Conservation (phyloP, 768 basidiomycete species). For the Phlegmacium glaucopus region DNA sequence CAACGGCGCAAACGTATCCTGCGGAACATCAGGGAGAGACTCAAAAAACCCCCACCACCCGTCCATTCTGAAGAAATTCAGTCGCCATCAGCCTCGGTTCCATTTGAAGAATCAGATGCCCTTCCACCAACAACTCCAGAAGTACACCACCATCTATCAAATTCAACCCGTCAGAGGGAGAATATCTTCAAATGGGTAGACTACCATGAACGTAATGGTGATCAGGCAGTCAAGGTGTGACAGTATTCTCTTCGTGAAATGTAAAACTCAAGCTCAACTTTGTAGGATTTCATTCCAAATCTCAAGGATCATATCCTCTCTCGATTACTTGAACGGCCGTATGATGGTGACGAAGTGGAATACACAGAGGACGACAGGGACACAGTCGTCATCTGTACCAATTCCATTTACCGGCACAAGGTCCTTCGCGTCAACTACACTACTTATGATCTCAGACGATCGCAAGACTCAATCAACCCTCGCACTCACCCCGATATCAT, state of each 20-base stretch:
- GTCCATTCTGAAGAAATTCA: not conserved
- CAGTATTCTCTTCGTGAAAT: not conserved
- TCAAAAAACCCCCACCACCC: not conserved
- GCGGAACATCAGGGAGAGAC: not conserved
- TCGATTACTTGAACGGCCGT: not conserved
- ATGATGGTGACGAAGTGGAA: not conserved
- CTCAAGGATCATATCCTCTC: not conserved
- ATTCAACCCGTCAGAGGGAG: not conserved
- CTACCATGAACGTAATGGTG: not conserved
- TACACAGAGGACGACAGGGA: slow-evolving; percentile 8
- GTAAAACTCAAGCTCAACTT: not conserved
- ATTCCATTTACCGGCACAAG: slow-evolving; percentile 23
- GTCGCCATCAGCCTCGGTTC: not conserved
- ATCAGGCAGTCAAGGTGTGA: not conserved
- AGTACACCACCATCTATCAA: not conserved
- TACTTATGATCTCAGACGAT: slow-evolving; percentile 36
- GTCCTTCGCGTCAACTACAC: slow-evolving; percentile 37
- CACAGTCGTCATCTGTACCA: slow-evolving; percentile 9
- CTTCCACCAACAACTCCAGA: slow-evolving; percentile 1
- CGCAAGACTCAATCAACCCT: slow-evolving; percentile 23
- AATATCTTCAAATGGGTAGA: not conserved
- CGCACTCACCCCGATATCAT: not conserved
- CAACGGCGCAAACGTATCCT: slow-evolving; percentile 7
- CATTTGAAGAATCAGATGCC: slow-evolving; percentile 5
- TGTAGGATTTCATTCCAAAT: not conserved